Evolutionary conservation across 2,329 filamentous ascomycete genomes (phyloP).

Genomic region (Cylindrodendrum hubeiense): DNA sequence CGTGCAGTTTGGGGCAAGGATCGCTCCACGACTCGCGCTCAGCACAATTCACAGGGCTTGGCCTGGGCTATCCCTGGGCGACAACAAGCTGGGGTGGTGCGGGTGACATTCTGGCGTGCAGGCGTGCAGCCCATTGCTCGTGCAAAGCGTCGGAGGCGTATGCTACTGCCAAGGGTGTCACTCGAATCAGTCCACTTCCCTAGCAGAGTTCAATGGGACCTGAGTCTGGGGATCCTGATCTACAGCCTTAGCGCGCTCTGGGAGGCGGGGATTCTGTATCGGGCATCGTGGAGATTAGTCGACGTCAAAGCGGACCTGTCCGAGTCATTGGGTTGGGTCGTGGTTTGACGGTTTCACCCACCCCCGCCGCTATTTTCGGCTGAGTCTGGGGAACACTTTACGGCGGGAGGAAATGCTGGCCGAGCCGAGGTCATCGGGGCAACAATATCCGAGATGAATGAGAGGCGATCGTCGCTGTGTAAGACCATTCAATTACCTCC

Average conservation of each 20-base stretch:
- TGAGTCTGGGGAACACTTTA: neutral
- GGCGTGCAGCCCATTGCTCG: neutral
- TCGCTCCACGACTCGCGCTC: conserved; percentile 18
- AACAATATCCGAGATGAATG: no score
- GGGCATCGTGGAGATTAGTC: conserved; percentile 1
- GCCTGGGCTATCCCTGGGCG: neutral
- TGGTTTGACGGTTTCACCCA: neutral
- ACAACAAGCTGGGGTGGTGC: neutral
- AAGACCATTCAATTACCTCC: no score
- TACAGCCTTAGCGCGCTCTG: neutral
- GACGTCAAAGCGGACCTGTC: neutral
- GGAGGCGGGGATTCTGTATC: neutral
- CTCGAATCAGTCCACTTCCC: no score
- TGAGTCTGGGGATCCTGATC: conserved; percentile 11
- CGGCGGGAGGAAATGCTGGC: no score
- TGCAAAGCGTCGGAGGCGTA: neutral
- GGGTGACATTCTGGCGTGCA: no score
- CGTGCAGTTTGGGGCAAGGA: neutral
- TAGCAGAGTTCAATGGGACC: no score
- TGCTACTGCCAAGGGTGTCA: neutral
- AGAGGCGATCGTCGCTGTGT: no score
- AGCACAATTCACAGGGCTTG: conserved; percentile 1
- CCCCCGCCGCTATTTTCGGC: neutral
- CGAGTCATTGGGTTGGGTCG: neutral
- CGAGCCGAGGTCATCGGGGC: no score